Conservation (phyloP, 2,329 filamentous ascomycete species). For the Hypoxylon sp. region DNA sequence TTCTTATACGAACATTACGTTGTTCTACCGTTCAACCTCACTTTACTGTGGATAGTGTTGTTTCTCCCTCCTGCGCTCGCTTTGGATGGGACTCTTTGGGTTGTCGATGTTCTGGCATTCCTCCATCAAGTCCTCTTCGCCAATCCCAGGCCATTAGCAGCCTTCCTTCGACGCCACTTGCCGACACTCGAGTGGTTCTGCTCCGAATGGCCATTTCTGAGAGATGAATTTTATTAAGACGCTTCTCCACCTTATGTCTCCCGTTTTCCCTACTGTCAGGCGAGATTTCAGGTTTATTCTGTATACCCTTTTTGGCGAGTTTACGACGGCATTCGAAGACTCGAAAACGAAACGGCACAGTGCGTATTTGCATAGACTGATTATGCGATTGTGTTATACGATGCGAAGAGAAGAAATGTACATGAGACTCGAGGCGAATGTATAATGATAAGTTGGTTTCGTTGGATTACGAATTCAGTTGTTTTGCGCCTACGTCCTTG, state of each 20-base stretch:
- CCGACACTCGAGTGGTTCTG: neutral
- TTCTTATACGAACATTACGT: constrained; percentile 19
- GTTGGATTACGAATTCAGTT: constrained; percentile 27
- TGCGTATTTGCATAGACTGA: constrained; percentile 14
- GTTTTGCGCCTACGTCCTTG: neutral
- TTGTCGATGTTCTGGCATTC: neutral
- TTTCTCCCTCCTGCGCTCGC: neutral
- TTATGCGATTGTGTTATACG: constrained; percentile 6
- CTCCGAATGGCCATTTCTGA: neutral
- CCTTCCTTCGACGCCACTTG: constrained; percentile 1
- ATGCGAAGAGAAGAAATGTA: constrained; percentile 22
- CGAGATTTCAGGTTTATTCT: constrained; percentile 12
- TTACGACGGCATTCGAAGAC: constrained; percentile 15
- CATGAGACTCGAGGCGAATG: constrained; percentile 32
- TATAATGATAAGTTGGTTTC: constrained; percentile 31
- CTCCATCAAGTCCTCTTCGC: constrained; percentile 1
- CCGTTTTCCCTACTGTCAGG: constrained; percentile 1
- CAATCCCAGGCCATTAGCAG: constrained; percentile 11
- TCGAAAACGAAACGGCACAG: constrained; percentile 14
- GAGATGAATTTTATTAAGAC: neutral
- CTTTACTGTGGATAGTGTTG: constrained; percentile 6
- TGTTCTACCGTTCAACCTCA: constrained; percentile 15
- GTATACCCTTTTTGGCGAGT: constrained; percentile 40
- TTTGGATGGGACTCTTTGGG: constrained; percentile 6
- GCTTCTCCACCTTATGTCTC: neutral